Percentiles rank a stretch among this genome's conserved stretches.
phyloP scores from a whole-genome alignment of 768 basidiomycete genomes.

The Hygrocybe punicea region DNA sequence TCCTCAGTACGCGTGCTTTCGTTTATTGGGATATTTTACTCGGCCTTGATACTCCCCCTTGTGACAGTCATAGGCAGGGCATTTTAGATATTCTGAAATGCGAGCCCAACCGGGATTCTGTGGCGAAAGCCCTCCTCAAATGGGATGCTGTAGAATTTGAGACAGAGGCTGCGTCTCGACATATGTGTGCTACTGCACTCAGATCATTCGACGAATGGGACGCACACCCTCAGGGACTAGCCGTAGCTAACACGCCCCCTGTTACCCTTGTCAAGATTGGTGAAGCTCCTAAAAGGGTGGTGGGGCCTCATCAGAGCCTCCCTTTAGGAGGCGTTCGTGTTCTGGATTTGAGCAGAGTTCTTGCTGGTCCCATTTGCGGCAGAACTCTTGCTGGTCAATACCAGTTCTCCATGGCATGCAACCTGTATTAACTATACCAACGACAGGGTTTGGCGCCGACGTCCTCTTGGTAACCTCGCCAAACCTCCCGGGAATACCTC shows the following conservation, averaged over 20 bases:
- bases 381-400: slow-evolving; percentile 51
- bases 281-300: slow-evolving; percentile 41
- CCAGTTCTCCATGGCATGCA: neutral
- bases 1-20: slow-evolving; percentile 45
- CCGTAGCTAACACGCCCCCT: slow-evolving; percentile 39
- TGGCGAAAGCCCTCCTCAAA: slow-evolving; percentile 36
- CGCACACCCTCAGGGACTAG: slow-evolving; percentile 44
- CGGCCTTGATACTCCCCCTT: neutral
- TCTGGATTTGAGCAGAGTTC: slow-evolving; percentile 56
- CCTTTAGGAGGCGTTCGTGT: slow-evolving; percentile 52
- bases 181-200: slow-evolving; percentile 51
- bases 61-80: slow-evolving; percentile 47
- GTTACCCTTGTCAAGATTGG: slow-evolving; percentile 46
- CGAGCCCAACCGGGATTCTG: slow-evolving; percentile 30
- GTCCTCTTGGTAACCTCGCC: slow-evolving; percentile 56
- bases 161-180: slow-evolving; percentile 39
- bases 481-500: slow-evolving; percentile 48
- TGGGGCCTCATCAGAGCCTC: slow-evolving; percentile 4
- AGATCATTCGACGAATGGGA: slow-evolving; percentile 52
- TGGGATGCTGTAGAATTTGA: slow-evolving; percentile 50
- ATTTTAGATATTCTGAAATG: slow-evolving; percentile 45
- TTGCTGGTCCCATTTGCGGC: slow-evolving; percentile 58
- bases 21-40: neutral
- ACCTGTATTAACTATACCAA: neutral
- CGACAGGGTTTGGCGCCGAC: slow-evolving; percentile 54